Conservation (phyloP, 495 filamentous ascomycete species). For the Xylaria castorea region DNA sequence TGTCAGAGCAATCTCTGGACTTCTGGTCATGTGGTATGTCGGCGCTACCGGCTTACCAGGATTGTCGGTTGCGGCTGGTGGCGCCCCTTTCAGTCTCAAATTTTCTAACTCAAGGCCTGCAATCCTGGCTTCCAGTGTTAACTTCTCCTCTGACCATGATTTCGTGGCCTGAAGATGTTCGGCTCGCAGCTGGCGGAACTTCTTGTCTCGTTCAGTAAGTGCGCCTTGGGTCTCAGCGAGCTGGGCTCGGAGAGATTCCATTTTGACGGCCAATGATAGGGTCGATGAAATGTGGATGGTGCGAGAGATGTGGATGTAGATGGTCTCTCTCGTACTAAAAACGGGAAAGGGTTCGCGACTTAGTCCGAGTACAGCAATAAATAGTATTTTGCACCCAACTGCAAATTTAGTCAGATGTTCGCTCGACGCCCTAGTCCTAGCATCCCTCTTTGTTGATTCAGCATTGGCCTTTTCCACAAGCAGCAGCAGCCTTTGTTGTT, state of each 20-base stretch:
- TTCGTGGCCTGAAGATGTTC: conserved; percentile 16
- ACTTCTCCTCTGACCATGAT: conserved; percentile 34
- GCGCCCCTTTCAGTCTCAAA: conserved; percentile 18
- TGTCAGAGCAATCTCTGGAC: conserved; percentile 10
- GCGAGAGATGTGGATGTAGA: conserved; percentile 14
- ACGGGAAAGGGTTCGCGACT: neutral
- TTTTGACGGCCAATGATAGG: conserved; percentile 13
- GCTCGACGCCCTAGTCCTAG: neutral
- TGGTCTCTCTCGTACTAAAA: conserved; percentile 5
- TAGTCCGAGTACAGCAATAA: conserved; percentile 17
- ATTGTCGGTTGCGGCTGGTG: neutral
- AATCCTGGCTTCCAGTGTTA: conserved; percentile 23
- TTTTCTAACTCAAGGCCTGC: conserved; percentile 33
- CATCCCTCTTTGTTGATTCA: conserved; percentile 16
- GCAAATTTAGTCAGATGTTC: neutral
- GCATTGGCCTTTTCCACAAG: conserved; percentile 18
- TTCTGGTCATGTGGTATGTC: neutral
- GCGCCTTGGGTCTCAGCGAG: conserved; percentile 38
- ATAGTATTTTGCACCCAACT: conserved; percentile 6
- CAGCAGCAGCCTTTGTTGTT: conserved; percentile 25
- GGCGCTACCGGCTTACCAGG: neutral
- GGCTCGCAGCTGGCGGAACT: conserved; percentile 32
- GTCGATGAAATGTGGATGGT: conserved; percentile 8
- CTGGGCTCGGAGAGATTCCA: conserved; percentile 39
- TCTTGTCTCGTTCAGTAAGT: conserved; percentile 32